Evolutionary conservation across 1,284 basidiomycete genomes (phyloP).

Genomic region (Porodaedalea pini): DNA sequence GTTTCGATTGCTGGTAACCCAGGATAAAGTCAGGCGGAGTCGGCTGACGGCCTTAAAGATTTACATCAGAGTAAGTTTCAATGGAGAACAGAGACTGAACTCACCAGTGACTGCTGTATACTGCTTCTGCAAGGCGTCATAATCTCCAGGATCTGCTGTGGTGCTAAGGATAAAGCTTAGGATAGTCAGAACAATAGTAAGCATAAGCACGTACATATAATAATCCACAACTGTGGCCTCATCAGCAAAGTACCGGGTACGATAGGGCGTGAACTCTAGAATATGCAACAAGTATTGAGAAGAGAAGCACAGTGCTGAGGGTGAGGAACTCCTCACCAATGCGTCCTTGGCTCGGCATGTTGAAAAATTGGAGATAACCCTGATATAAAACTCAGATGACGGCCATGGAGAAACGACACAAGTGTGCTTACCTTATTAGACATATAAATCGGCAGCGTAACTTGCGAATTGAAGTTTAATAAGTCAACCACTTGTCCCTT

Average conservation of each 20-base stretch:
- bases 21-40: constrained; percentile 38
- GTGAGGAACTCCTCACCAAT: constrained; percentile 29
- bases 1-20: constrained; percentile 41
- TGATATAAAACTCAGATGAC: constrained; percentile 16
- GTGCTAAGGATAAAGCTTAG: constrained; percentile 29
- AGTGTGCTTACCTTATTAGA: constrained; percentile 34
- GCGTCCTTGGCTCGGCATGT: constrained; percentile 39
- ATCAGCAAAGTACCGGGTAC: constrained; percentile 36
- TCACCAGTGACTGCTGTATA: constrained; percentile 39
- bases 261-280: constrained; percentile 36
- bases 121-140: constrained; percentile 38
- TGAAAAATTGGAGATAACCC: constrained; percentile 42
- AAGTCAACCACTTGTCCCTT: constrained; percentile 42
- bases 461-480: constrained; percentile 41
- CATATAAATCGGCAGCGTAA: constrained; percentile 41
- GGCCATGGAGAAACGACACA: neutral
- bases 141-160: constrained; percentile 37
- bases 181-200: neutral
- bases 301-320: neutral
- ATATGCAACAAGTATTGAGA: neutral
- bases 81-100: neutral
- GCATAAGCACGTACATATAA: constrained; percentile 32
- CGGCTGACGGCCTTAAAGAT: constrained; percentile 35
- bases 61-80: neutral
- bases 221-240: constrained; percentile 40